Percentiles rank a stretch among this genome's conserved stretches.
Conservation (phyloP, 345 rosid species). For the Kernera saxatilis region DNA sequence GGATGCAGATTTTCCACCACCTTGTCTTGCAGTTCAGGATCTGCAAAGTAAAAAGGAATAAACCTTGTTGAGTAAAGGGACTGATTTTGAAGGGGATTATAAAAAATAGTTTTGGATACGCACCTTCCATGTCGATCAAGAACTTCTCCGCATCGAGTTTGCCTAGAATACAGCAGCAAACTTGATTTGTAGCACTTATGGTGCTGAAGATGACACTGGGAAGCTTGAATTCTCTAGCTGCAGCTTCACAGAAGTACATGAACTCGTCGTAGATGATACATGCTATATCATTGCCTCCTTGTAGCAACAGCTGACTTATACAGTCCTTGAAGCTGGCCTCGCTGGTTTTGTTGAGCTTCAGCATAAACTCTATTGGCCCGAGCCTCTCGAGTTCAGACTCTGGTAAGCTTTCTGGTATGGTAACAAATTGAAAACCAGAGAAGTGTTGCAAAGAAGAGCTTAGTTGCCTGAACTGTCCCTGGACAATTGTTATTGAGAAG, state of each 20-base stretch:
- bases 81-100: not conserved
- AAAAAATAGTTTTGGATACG: not conserved
- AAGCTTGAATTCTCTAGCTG: conserved; percentile 3
- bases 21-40: not conserved
- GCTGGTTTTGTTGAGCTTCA: conserved; percentile 36
- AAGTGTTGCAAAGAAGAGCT: not conserved
- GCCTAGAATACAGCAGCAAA: not conserved
- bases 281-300: conserved; percentile 6
- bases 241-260: conserved; percentile 12
- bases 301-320: not conserved
- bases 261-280: conserved; percentile 40
- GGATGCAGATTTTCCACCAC: not conserved
- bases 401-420: conserved; percentile 32
- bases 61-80: not conserved
- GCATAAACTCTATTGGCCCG: not conserved
- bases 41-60: not conserved
- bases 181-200: conserved; percentile 2
- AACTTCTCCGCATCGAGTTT: not conserved
- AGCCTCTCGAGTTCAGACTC: not conserved
- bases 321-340: conserved; percentile 22
- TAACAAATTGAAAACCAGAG: conserved; percentile 25
- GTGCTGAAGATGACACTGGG: conserved; percentile 10
- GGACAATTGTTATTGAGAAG: conserved; percentile 44
- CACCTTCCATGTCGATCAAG: conserved; percentile 23
- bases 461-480: conserved; percentile 30